phyloP scores from a whole-genome alignment of 768 basidiomycete genomes.

The Lactarius indigo region DNA sequence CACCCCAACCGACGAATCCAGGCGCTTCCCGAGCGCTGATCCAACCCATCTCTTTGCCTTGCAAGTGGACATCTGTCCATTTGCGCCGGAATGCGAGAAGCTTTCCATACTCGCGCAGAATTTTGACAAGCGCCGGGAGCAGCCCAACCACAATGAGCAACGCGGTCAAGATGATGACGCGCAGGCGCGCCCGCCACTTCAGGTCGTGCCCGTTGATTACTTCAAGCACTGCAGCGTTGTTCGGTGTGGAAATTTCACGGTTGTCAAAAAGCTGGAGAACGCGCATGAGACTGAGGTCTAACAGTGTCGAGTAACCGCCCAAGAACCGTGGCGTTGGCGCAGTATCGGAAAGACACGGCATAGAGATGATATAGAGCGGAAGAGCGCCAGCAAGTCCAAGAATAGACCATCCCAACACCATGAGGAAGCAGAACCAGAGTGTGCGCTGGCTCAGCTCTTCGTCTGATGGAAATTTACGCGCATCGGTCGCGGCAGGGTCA shows the following conservation, averaged over 20 bases:
- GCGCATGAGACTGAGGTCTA: constrained; percentile 74
- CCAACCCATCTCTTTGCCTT: constrained; percentile 73
- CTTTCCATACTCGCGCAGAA: constrained; percentile 59
- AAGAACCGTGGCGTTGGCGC: constrained; percentile 42
- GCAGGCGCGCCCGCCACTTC: constrained; percentile 46
- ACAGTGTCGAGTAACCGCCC: constrained; percentile 63
- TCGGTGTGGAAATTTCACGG: constrained; percentile 34
- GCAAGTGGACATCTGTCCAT: constrained; percentile 64
- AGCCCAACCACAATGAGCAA: constrained; percentile 60
- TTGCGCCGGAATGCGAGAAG: constrained; percentile 51
- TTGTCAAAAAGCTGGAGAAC: constrained; percentile 61
- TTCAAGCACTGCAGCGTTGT: constrained; percentile 37
- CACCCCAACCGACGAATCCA: constrained; percentile 70
- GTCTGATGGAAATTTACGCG: constrained; percentile 66
- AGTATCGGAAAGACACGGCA: constrained; percentile 62
- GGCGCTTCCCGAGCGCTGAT: constrained; percentile 58
- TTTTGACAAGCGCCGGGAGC: constrained; percentile 60
- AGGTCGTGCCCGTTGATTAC: constrained; percentile 36
- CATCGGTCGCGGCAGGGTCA: constrained; percentile 46
- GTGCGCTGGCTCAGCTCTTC: constrained; percentile 70
- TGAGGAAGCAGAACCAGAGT: constrained; percentile 60
- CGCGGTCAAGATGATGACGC: constrained; percentile 66
- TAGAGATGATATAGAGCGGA: constrained; percentile 66
- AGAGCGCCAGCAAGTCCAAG: constrained; percentile 68
- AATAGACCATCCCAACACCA: constrained; percentile 64